A percentile compares a stretch with the other conserved stretches of the same genome.
Conservation (phyloP, 352 stramenopile genomes). For the Phytophthora rubi region DNA sequence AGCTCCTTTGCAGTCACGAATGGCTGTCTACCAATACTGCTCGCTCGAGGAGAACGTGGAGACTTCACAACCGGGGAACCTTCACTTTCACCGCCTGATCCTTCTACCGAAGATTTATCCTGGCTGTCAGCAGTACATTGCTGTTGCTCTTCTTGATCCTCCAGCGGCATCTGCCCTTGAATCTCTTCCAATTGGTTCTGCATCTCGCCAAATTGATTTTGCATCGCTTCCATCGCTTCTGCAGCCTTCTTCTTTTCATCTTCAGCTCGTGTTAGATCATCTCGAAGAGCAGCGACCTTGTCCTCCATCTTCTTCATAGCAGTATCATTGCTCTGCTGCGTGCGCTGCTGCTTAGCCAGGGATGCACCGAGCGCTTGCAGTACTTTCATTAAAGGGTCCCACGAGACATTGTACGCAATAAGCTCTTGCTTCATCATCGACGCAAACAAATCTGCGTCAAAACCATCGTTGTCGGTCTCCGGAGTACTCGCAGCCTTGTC, state of each 20-base stretch:
- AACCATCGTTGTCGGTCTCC: slow-evolving; percentile 33
- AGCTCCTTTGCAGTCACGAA: slow-evolving; percentile 62
- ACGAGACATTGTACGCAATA: slow-evolving; percentile 75
- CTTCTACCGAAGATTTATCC: slow-evolving; percentile 9
- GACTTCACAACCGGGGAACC: slow-evolving; percentile 5
- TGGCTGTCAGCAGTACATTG: slow-evolving; percentile 8
- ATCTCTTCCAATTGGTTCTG: slow-evolving; percentile 50
- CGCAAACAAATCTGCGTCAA: slow-evolving; percentile 59
- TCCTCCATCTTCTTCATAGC: slow-evolving; percentile 63
- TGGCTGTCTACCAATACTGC: slow-evolving; percentile 10
- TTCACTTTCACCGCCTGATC: not conserved
- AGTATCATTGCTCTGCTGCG: slow-evolving; percentile 41
- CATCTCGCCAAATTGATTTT: slow-evolving; percentile 56
- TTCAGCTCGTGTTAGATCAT: slow-evolving; percentile 50
- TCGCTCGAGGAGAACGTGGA: slow-evolving; percentile 24
- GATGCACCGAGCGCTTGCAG: slow-evolving; percentile 62
- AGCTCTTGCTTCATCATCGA: slow-evolving; percentile 70
- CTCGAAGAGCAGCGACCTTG: slow-evolving; percentile 50
- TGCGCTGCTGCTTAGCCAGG: slow-evolving; percentile 60
- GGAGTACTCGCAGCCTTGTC: slow-evolving; percentile 8
- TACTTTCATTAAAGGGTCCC: slow-evolving; percentile 74
- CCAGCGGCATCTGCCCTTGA: slow-evolving; percentile 19
- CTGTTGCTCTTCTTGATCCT: slow-evolving; percentile 26
- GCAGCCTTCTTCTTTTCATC: slow-evolving; percentile 62
- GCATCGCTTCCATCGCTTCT: slow-evolving; percentile 51